Evolutionary conservation across 495 filamentous ascomycete genomes (phyloP), one percentile per base, ranked within the genome.

Genomic region (Glarea lozoyensis): DNA sequence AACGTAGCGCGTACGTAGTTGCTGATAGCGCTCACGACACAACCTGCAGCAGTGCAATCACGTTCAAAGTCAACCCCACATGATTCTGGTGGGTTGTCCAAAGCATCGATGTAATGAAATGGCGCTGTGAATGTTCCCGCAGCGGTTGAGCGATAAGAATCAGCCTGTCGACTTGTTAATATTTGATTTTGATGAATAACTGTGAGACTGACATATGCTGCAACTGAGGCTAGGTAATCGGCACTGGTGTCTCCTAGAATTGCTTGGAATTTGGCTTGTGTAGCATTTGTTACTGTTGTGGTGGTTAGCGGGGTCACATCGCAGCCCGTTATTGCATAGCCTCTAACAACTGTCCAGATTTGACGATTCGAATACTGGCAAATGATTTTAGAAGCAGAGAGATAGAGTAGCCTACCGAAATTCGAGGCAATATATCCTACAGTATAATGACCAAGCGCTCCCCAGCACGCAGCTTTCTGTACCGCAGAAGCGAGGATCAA

Each of bases 91-190:
- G 81, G 81, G 34, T 62, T 59, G 49, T 86, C 81, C 34, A 75
- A 58, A 4, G 78, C 79, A 60, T 86, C 77, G 52, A 82, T 77
- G 52, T 65, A 81, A 57, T 83, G 79, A 42, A 63, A 73, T 0
- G 69, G 60, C 6, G 62, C 58, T 19, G 69, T 73, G 63, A 68
- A 82, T 20, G 45, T 57, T 9, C 77, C 78, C 4, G 62, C 77
- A 0, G 56, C 48, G 21, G 73, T 76, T 27, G 65, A 63, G 17
- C 75, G 65, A 50, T 75, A 82, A 2, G 47, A 30, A 38, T 77
- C 73, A 12, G 59, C 50, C 49, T 48, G 22, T 20, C 12, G n/a
- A 41, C 15, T 11, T n/a, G 13, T 17, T 31, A 24, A 32, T 21
- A 27, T 43, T 12, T 33, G 29, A 0, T 4, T 4, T 18, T 11